Percentiles rank a stretch among this genome's conserved stretches.
phyloP scores from a whole-genome alignment of 306 rosid species.

The Rubus idaeus region DNA sequence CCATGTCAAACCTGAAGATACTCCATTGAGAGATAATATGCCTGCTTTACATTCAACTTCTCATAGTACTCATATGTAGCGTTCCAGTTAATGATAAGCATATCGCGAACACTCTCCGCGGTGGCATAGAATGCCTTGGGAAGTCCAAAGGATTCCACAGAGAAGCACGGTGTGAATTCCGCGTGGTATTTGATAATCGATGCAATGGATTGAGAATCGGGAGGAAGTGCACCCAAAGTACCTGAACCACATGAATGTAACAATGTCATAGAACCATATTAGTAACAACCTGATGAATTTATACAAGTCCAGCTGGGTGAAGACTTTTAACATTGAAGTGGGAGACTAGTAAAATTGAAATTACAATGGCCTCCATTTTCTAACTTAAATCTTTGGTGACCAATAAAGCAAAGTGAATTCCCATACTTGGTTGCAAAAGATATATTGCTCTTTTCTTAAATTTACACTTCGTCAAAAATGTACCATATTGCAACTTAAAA shows the following conservation, averaged over 20 bases:
- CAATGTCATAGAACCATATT: slow-evolving; percentile 25
- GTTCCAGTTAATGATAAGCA: slow-evolving; percentile 83
- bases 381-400: background rate
- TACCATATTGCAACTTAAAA: slow-evolving; percentile 20
- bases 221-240: slow-evolving; percentile 34
- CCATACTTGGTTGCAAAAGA: background rate
- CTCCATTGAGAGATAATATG: slow-evolving; percentile 98
- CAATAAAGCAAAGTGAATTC: background rate
- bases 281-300: background rate
- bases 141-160: slow-evolving; percentile 64
- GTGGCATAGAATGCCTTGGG: slow-evolving; percentile 83
- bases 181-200: slow-evolving; percentile 87
- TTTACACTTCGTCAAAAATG: background rate
- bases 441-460: background rate
- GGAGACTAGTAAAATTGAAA: no score
- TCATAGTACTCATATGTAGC: slow-evolving; percentile 74
- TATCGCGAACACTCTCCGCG: slow-evolving; percentile 88
- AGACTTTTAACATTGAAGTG: no score
- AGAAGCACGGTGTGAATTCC: slow-evolving; percentile 86
- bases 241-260: slow-evolving; percentile 42
- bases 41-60: slow-evolving; percentile 76
- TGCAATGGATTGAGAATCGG: slow-evolving; percentile 66
- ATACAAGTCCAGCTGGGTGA: no score
- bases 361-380: background rate
- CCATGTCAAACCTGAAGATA: slow-evolving; percentile 73